phyloP scores from a whole-genome alignment of 1,284 basidiomycete genomes.

The Phellopilus nigrolimitatus region DNA sequence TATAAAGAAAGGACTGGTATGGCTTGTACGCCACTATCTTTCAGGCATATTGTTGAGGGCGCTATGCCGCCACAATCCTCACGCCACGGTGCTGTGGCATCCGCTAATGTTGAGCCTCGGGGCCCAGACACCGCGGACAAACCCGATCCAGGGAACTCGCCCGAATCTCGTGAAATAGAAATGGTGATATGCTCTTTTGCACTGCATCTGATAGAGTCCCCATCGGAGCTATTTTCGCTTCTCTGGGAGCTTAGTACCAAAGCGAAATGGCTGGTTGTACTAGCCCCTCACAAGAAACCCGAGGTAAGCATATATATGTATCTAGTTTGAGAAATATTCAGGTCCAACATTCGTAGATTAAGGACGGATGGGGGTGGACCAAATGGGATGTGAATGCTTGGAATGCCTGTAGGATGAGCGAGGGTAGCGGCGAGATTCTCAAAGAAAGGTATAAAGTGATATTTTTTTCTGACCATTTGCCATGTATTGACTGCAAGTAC shows the following conservation, averaged over 20 bases:
- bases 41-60: conserved; percentile 49
- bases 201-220: conserved; percentile 58
- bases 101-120: background rate
- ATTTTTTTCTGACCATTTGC: background rate
- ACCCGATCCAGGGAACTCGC: background rate
- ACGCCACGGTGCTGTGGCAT: background rate
- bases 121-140: background rate
- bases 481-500: background rate
- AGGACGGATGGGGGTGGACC: conserved; percentile 69
- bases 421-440: conserved; percentile 43
- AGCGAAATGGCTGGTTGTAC: conserved; percentile 57
- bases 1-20: conserved; percentile 44
- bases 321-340: background rate
- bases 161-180: conserved; percentile 35
- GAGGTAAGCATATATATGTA: conserved; percentile 40
- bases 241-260: conserved; percentile 60
- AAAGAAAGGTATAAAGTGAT: conserved; percentile 46
- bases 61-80: conserved; percentile 32
- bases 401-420: conserved; percentile 39
- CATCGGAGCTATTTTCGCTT: conserved; percentile 60
- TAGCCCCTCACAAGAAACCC: conserved; percentile 73
- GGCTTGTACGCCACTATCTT: conserved; percentile 45
- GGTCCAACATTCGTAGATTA: conserved; percentile 43
- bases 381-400: conserved; percentile 63
- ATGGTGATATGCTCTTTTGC: conserved; percentile 71